phyloP scores from a whole-genome alignment of 169 alveolate species.

The Plasmodium berghei region DNA sequence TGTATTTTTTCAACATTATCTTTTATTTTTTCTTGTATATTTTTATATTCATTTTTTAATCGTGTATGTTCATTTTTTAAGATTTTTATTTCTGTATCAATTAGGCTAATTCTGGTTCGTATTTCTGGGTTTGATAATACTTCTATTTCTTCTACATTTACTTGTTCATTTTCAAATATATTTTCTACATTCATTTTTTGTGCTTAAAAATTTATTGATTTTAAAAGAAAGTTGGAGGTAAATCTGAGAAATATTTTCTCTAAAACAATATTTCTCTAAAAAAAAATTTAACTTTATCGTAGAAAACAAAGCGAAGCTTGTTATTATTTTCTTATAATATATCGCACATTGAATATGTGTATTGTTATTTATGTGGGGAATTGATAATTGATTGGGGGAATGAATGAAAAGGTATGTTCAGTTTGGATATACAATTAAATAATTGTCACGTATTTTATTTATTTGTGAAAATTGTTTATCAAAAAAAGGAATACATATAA shows the following conservation, averaged over 20 bases:
- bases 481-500: too few species aligned
- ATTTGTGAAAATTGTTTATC: too few species aligned
- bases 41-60: conserved; percentile 89
- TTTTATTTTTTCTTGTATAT: conserved; percentile 90
- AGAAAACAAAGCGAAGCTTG: too few species aligned
- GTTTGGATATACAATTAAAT: too few species aligned
- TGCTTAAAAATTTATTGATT: neutral
- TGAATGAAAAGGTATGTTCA: too few species aligned
- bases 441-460: too few species aligned
- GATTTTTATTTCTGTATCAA: conserved; percentile 90
- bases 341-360: too few species aligned
- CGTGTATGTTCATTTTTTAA: conserved; percentile 92
- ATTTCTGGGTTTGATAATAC: conserved; percentile 81
- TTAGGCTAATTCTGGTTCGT: conserved; percentile 81
- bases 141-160: conserved; percentile 79
- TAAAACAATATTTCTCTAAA: too few species aligned
- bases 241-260: neutral
- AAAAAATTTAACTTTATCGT: too few species aligned
- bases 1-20: conserved; percentile 96
- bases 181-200: conserved; percentile 56
- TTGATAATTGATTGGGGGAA: too few species aligned
- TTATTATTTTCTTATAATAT: too few species aligned
- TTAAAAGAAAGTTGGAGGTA: neutral
- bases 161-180: conserved; percentile 44
- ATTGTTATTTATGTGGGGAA: too few species aligned